Conservation (phyloP, 2,329 filamentous ascomycete genomes). For the Calonectria leucothoes region DNA sequence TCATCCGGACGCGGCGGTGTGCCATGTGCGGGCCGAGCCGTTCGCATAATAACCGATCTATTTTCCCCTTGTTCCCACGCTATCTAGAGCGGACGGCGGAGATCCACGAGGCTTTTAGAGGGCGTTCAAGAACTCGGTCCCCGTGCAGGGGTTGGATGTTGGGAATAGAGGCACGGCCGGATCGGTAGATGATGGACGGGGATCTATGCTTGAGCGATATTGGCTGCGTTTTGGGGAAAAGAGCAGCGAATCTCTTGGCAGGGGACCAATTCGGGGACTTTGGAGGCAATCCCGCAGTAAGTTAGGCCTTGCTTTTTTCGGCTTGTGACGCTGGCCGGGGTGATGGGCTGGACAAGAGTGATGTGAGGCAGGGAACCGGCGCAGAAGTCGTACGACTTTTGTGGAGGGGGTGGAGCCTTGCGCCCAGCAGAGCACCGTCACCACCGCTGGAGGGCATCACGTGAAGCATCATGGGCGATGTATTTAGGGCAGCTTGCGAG, state of each 20-base stretch:
- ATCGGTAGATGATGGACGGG: background rate
- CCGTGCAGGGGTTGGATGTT: background rate
- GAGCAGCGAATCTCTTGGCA: background rate
- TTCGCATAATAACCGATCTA: background rate
- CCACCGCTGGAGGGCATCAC: conserved; percentile 2
- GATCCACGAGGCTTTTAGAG: background rate
- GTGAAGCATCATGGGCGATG: background rate
- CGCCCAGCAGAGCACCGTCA: conserved; percentile 6
- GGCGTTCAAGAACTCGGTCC: background rate
- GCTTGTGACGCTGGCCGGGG: background rate
- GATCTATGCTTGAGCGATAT: background rate
- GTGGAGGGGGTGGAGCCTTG: conserved; percentile 16
- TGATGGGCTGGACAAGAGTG: background rate
- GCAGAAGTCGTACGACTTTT: conserved; percentile 21
- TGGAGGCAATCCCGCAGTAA: background rate
- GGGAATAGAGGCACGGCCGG: background rate
- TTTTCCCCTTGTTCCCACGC: background rate
- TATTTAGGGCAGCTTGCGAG: background rate
- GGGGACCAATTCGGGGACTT: background rate
- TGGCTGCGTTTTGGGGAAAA: background rate
- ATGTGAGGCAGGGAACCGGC: background rate
- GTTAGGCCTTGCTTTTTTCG: background rate
- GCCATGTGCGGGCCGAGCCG: conserved; percentile 19
- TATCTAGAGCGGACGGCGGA: background rate
- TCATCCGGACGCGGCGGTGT: background rate